Evolutionary conservation across 352 stramenopile genomes (phyloP).

Genomic region (Globisporangium paddicum): DNA sequence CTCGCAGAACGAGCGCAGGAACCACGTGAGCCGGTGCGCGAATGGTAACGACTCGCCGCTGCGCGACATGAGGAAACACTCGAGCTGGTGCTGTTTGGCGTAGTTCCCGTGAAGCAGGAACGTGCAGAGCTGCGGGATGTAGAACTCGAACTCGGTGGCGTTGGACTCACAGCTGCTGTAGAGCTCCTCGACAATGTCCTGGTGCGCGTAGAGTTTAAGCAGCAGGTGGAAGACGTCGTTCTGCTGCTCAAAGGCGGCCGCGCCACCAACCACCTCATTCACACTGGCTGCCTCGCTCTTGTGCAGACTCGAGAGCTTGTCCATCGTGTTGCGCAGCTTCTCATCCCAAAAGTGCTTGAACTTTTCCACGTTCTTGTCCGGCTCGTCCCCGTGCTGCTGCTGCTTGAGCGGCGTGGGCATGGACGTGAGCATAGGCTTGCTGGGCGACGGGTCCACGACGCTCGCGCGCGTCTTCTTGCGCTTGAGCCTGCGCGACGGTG

Average conservation of each 20-base stretch:
- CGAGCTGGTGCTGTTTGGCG: conserved; percentile 73
- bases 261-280: neutral
- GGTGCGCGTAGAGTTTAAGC: conserved; percentile 76
- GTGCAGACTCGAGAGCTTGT: conserved; percentile 31
- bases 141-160: conserved; percentile 81
- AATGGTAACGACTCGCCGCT: conserved; percentile 81
- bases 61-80: conserved; percentile 84
- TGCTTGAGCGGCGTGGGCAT: conserved; percentile 21
- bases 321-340: conserved; percentile 62
- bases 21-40: conserved; percentile 82
- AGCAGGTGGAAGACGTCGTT: conserved; percentile 69
- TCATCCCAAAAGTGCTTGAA: conserved; percentile 82
- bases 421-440: conserved; percentile 21
- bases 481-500: conserved; percentile 23
- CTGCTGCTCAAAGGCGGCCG: conserved; percentile 13
- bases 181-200: conserved; percentile 74
- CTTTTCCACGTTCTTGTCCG: conserved; percentile 44
- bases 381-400: conserved; percentile 1
- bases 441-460: conserved; percentile 2
- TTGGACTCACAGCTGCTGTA: conserved; percentile 66
- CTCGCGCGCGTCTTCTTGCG: conserved; percentile 18
- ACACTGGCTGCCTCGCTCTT: conserved; percentile 14
- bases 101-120: conserved; percentile 85
- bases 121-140: conserved; percentile 87
- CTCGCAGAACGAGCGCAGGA: conserved; percentile 83